Conservation (phyloP, 2,329 filamentous ascomycete species). For the Penicillium sp. region DNA sequence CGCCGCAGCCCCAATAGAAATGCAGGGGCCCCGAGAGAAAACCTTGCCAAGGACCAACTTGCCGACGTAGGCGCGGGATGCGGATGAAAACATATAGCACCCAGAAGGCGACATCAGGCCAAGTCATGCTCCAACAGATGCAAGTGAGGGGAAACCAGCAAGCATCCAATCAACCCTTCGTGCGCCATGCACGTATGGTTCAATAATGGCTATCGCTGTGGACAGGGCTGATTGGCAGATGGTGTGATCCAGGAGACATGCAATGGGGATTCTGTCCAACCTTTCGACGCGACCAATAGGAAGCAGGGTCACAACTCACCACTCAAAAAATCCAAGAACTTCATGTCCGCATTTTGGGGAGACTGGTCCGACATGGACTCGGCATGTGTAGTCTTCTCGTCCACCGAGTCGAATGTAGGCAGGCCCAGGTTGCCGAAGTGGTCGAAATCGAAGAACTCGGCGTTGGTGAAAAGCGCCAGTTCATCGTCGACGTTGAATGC, state of each 20-base stretch:
- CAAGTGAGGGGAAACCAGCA: constrained; percentile 7
- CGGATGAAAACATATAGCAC: constrained; percentile 10
- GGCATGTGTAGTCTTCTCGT: constrained; percentile 29
- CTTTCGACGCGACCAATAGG: constrained; percentile 12
- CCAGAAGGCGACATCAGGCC: constrained; percentile 16
- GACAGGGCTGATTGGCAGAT: constrained; percentile 3
- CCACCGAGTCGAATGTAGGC: constrained; percentile 33
- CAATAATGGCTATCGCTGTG: constrained; percentile 5
- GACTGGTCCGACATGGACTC: constrained; percentile 19
- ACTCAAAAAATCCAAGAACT: constrained; percentile 43
- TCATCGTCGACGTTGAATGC: constrained; percentile 66
- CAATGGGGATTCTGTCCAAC: not conserved
- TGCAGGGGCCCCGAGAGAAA: constrained; percentile 14
- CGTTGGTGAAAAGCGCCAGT: constrained; percentile 76
- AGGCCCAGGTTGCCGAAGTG: constrained; percentile 36
- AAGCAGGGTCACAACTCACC: constrained; percentile 32
- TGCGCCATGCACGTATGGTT: constrained; percentile 10
- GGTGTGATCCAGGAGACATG: constrained; percentile 13
- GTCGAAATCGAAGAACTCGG: constrained; percentile 78
- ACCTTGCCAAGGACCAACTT: constrained; percentile 15
- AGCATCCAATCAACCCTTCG: constrained; percentile 6
- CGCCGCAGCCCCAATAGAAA: constrained; percentile 11
- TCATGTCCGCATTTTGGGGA: constrained; percentile 34
- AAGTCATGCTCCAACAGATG: constrained; percentile 6
- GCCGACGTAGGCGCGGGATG: too few relatives aligned